Evolutionary conservation across 495 filamentous ascomycete species (phyloP).

Genomic region (Penicillium paradoxum): DNA sequence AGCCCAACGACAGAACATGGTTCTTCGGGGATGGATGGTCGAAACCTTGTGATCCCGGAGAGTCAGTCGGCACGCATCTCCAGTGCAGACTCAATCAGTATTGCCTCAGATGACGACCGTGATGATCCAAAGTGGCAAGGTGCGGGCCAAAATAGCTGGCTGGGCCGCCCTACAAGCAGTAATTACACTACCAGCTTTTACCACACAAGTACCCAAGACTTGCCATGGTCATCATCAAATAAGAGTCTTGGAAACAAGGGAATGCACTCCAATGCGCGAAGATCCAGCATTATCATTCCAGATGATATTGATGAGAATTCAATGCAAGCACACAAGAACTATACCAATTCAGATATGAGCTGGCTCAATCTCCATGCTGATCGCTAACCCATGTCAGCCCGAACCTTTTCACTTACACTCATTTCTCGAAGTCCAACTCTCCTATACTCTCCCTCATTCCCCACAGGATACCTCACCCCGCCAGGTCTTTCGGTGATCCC

Average conservation of each 20-base stretch:
- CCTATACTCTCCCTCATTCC: slow-evolving; percentile 1
- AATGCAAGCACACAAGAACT: slow-evolving; percentile 21
- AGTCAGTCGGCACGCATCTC: slow-evolving; percentile 61
- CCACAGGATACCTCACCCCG: not conserved
- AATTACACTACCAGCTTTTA: slow-evolving; percentile 55
- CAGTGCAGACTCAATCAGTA: slow-evolving; percentile 52
- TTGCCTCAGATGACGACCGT: slow-evolving; percentile 49
- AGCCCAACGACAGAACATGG: slow-evolving; percentile 63
- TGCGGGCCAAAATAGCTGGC: slow-evolving; percentile 40
- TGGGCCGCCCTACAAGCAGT: slow-evolving; percentile 53
- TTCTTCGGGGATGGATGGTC: slow-evolving; percentile 30
- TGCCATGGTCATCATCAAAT: slow-evolving; percentile 16
- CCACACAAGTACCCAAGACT: slow-evolving; percentile 34
- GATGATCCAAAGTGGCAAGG: slow-evolving; percentile 46
- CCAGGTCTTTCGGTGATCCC: not conserved
- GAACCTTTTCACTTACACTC: not conserved
- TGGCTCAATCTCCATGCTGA: slow-evolving; percentile 62
- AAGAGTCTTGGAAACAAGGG: slow-evolving; percentile 10
- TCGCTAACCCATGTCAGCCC: slow-evolving; percentile 15
- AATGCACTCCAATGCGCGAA: slow-evolving; percentile 27
- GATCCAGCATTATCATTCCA: slow-evolving; percentile 33
- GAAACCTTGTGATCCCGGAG: slow-evolving; percentile 44
- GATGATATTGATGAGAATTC: slow-evolving; percentile 42
- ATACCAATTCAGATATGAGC: slow-evolving; percentile 61
- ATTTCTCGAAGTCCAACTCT: not conserved